Conservation (phyloP, 345 rosid genomes). For the Heritiera littoralis region DNA sequence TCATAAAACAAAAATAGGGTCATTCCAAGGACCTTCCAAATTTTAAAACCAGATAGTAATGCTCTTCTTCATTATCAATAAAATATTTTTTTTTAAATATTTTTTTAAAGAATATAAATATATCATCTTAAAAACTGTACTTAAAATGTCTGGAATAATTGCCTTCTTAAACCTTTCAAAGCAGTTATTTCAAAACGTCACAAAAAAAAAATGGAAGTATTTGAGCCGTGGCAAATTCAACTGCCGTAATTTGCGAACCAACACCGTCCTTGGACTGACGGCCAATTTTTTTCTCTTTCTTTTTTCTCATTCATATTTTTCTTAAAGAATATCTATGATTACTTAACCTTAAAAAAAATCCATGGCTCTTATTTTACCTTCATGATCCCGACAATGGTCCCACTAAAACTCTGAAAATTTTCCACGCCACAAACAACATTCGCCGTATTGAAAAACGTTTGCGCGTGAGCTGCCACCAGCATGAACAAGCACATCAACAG, state of each 20-base stretch:
- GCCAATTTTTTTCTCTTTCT: not conserved
- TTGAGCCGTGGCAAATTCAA: not conserved
- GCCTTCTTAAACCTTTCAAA: too few relatives aligned
- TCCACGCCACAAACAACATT: slow-evolving; percentile 74
- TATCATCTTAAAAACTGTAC: too few relatives aligned
- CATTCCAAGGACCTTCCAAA: not conserved
- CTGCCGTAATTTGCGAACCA: not conserved
- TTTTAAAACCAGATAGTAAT: not conserved
- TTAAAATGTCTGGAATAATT: too few relatives aligned
- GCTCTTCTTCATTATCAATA: not conserved
- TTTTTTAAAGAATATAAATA: too few relatives aligned
- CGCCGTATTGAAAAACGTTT: slow-evolving; percentile 72
- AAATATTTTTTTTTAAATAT: too few relatives aligned
- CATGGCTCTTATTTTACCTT: slow-evolving; percentile 48
- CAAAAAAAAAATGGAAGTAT: too few relatives aligned
- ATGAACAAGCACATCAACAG: slow-evolving; percentile 72
- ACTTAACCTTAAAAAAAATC: not conserved
- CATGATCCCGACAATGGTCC: slow-evolving; percentile 87
- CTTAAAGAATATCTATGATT: not conserved
- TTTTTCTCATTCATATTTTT: not conserved
- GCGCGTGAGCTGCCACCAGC: slow-evolving; percentile 69
- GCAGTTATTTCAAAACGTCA: not conserved
- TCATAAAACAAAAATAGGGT: not conserved
- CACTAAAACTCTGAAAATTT: slow-evolving; percentile 69
- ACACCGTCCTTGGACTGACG: not conserved